Base-by-base conservation (phyloP, 805 yeast species). In the Cyberlindnera meyerae region DNA sequence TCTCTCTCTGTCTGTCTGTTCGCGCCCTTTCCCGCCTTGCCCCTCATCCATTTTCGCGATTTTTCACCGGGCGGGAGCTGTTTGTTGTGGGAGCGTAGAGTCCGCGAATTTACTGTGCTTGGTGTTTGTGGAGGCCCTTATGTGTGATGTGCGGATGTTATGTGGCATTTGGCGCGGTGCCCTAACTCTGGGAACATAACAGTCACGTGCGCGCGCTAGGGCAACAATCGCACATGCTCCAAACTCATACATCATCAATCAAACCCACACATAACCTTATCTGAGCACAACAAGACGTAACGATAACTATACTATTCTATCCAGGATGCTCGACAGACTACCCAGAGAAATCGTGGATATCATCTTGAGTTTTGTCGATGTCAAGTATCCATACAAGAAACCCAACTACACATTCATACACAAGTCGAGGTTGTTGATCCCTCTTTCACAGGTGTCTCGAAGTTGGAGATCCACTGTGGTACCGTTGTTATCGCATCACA, bases 361-460 rank as follows among this genome's bases (percentile, higher is more conserved):
- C 6, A 33, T 48, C 5, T 8, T 34, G 1, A 24, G 17, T 1
- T 16, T 21, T 7, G 8, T 44, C 5, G 44, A 39, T 25, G 29
- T 36, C 3, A 3, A 28, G 5, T 22, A 30, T 17, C 18, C n/a
- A 11, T 16, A 29, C 17, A 31, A 21, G 6, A 18, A 32, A 8
- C 54, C 54, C 18, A 18, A 33, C 8, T 43, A 33, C 29, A 37
- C 47, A 2, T 49, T 38, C 35, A 36, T 34, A n/a, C 31, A 32
- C 21, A 25, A 24, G 9, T n/a, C 44, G 2, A 28, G 27, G 12
- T 17, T 4, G 7, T 22, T 45, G 11, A 18, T 25, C 8, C 25
- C 44, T 1, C 18, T 49, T 24, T 20, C 43, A 14, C 41, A 34
- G n/a, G 42, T 40, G 7, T 47, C 46, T 15, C 29, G 28, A 18